Evolutionary conservation across 805 yeast genomes (phyloP).

Genomic region (Suhomyces sp.): DNA sequence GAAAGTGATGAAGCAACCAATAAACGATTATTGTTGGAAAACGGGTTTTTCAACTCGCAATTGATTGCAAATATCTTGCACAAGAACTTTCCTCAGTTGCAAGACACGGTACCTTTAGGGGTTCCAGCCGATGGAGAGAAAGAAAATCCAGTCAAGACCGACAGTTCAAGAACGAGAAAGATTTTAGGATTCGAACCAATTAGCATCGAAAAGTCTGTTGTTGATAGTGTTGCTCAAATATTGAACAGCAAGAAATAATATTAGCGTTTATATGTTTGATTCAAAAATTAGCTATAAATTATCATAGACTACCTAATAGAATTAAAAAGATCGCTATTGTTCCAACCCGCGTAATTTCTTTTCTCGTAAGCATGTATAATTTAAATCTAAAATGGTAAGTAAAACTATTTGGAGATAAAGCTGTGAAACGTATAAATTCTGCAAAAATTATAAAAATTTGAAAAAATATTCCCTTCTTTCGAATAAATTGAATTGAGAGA

Average conservation of each 20-base stretch:
- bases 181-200: constrained; percentile 42
- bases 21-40: constrained; percentile 29
- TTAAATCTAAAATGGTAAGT: too few relatives aligned
- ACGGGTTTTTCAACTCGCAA: constrained; percentile 25
- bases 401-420: too few relatives aligned
- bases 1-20: constrained; percentile 14
- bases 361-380: too few relatives aligned
- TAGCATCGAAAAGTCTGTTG: constrained; percentile 39
- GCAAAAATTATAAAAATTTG: too few relatives aligned
- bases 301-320: too few relatives aligned
- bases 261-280: too few relatives aligned
- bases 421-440: too few relatives aligned
- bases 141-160: constrained; percentile 19
- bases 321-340: too few relatives aligned
- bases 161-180: constrained; percentile 35
- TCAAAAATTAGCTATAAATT: too few relatives aligned
- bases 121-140: constrained; percentile 25
- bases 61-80: constrained; percentile 31
- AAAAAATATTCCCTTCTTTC: too few relatives aligned
- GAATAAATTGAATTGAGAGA: too few relatives aligned
- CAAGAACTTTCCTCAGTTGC: constrained; percentile 42
- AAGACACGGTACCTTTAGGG: constrained; percentile 43
- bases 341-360: too few relatives aligned
- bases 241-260: constrained; percentile 5
- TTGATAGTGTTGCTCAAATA: constrained; percentile 45